These are phyloP conservation scores for Colletotrichum coccodes DNA, from an alignment of 2,329 filamentous ascomycete species.

Conservation along the genomic window DNA sequence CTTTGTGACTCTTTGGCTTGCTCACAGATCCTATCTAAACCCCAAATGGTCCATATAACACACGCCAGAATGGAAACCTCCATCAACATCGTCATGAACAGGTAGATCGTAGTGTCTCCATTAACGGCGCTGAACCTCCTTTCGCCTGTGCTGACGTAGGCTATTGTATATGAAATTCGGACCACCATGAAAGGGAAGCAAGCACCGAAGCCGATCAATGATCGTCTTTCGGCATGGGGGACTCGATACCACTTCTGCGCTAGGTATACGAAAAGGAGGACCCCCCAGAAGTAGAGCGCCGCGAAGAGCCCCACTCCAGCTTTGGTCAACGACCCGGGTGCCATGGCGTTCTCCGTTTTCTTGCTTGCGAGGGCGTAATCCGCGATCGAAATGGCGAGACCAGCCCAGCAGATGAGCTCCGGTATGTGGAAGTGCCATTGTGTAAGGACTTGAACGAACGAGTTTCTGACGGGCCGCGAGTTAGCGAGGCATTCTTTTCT, in stretches of 20 bases:
- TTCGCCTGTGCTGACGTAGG: slow-evolving; percentile 33
- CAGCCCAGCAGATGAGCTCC: slow-evolving; percentile 36
- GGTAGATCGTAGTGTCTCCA: slow-evolving; percentile 27
- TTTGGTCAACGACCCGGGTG: slow-evolving; percentile 29
- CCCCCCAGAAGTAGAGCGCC: slow-evolving; percentile 33
- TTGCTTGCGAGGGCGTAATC: slow-evolving; percentile 32
- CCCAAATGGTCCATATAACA: slow-evolving; percentile 24
- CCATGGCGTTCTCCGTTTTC: slow-evolving; percentile 26
- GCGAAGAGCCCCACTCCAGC: slow-evolving; percentile 33
- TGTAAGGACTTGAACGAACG: slow-evolving; percentile 16
- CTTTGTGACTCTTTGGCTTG: neutral
- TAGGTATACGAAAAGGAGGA: slow-evolving; percentile 23
- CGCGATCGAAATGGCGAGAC: slow-evolving; percentile 35
- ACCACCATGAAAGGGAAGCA: slow-evolving; percentile 31
- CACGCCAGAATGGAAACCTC: slow-evolving; percentile 20
- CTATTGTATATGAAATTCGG: slow-evolving; percentile 33
- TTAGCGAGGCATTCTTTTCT: neutral
- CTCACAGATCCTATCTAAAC: neutral
- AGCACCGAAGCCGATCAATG: slow-evolving; percentile 22
- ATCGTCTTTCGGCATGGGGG: slow-evolving; percentile 17
- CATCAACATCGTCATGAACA: slow-evolving; percentile 30
- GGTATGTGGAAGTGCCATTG: slow-evolving; percentile 32
- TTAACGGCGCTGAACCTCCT: slow-evolving; percentile 31
- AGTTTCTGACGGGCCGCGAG: slow-evolving; percentile 3
- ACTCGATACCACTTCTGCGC: slow-evolving; percentile 17